Evolutionary conservation across 768 basidiomycete genomes (phyloP).

Genomic region (Cystobasidium ongulense): DNA sequence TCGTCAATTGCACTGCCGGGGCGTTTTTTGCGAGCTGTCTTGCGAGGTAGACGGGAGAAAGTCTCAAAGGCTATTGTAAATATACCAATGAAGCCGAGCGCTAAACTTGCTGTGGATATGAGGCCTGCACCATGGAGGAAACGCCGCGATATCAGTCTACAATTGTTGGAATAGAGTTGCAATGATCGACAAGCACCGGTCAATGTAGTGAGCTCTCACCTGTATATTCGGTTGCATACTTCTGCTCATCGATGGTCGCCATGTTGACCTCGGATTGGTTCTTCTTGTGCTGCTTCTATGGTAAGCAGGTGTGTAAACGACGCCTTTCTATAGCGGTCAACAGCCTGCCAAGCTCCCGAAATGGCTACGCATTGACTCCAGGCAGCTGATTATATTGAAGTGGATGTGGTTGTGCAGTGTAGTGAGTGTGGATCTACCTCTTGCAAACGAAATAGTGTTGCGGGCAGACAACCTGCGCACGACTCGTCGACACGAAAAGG

Average conservation of each 20-base stretch:
- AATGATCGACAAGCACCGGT: neutral
- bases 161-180: neutral
- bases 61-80: conserved; percentile 25
- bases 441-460: too few species aligned
- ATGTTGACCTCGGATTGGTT: neutral
- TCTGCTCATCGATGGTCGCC: conserved; percentile 26
- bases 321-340: neutral
- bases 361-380: too few species aligned
- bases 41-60: conserved; percentile 3
- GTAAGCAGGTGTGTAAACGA: neutral
- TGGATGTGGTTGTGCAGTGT: too few species aligned
- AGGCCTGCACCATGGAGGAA: neutral
- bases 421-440: too few species aligned
- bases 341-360: neutral
- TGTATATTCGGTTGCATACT: conserved; percentile 27
- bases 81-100: conserved; percentile 1
- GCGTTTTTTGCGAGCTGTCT: conserved; percentile 6
- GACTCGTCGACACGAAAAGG: too few species aligned
- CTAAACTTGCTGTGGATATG: conserved; percentile 9
- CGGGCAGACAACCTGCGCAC: too few species aligned
- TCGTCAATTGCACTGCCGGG: conserved; percentile 13
- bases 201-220: neutral
- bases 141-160: neutral
- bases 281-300: too few species aligned
- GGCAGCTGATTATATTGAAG: too few species aligned